Evolutionary conservation across 257 asterid genomes (phyloP), one percentile per base, ranked within the genome.

Genomic region (Linderniella brevidens): DNA sequence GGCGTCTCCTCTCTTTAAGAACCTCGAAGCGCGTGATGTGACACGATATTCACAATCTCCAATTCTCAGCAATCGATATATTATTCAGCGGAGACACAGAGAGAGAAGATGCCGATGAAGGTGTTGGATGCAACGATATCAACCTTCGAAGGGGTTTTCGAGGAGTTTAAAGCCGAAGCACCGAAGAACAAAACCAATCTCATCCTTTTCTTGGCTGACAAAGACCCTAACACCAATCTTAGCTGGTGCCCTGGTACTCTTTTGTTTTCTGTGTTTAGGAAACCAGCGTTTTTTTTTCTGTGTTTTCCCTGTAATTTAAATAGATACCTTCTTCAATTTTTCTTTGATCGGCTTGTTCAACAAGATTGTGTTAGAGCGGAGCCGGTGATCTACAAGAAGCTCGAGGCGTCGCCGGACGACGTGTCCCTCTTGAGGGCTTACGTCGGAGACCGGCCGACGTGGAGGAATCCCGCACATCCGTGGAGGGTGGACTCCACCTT

Each of bases 171-270:
- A 9, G 54, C 61, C 13, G 94, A 72, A 49, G 64, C 82, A 5
- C 46, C 81, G 1, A 67, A 76, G 19, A 51, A 74, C 80, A 78
- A 72, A 63, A 82, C 84, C 16, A 88, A 78, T 58, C 53, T 80
- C 55, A 78, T 88, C 60, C 86, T 84, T 42, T 88, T 88, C 87
- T 58, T 84, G 75, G 98, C 95, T 46, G 98, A 88, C 57, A 63
- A 48, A 8, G 98, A 80, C 0, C 87, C 94, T 32, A 68, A 93
- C 61, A 88, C 95, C 65, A 66, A 73, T 53, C 93, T 66, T 29
- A 84, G 95, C 37, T 88, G 98, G 95, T 88, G 98, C 74, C 94
- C 94, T 48, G 98, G 97, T 82, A 74, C 42, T 6, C 48, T 13
- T 13, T 13, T 18, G 48, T 13, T 13, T 25, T 25, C 32, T 25